Evolutionary conservation across 2,329 filamentous ascomycete species (phyloP).

Genomic region (Immersiporthe knoxdaviesiana): DNA sequence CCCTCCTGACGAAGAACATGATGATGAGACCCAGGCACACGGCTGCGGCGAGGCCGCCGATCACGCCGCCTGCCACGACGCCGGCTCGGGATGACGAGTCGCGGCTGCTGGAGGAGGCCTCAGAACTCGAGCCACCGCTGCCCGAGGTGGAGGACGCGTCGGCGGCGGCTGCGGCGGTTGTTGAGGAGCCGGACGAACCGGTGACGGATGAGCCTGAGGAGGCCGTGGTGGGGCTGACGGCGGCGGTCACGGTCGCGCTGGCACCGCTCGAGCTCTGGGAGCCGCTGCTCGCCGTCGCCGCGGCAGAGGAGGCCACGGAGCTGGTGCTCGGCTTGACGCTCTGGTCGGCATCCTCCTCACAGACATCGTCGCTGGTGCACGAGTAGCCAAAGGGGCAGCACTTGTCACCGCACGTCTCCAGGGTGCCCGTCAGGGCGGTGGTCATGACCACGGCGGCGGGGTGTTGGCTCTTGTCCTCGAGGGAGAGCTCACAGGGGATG

Average conservation of each 20-base stretch:
- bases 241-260: slow-evolving; percentile 32
- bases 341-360: slow-evolving; percentile 58
- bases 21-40: slow-evolving; percentile 45
- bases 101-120: slow-evolving; percentile 22
- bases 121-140: slow-evolving; percentile 21
- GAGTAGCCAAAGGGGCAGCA: slow-evolving; percentile 77
- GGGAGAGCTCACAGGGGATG: slow-evolving; percentile 65
- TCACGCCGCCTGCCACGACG: slow-evolving; percentile 52
- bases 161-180: slow-evolving; percentile 32
- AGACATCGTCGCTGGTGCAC: slow-evolving; percentile 57
- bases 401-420: slow-evolving; percentile 60
- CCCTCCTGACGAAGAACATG: slow-evolving; percentile 43
- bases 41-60: slow-evolving; percentile 49
- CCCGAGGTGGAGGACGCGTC: slow-evolving; percentile 31
- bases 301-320: slow-evolving; percentile 31
- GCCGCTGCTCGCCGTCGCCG: slow-evolving; percentile 31
- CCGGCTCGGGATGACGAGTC: slow-evolving; percentile 38
- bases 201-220: slow-evolving; percentile 31
- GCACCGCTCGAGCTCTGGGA: slow-evolving; percentile 32
- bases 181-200: slow-evolving; percentile 31
- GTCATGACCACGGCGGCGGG: slow-evolving; percentile 69
- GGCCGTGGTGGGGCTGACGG: slow-evolving; percentile 30
- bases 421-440: slow-evolving; percentile 57
- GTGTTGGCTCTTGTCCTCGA: slow-evolving; percentile 61
- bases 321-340: slow-evolving; percentile 36